A percentile compares a stretch with the other conserved stretches of the same genome.
Conservation (phyloP, 805 yeast genomes). For the Osmozyma mogii region DNA sequence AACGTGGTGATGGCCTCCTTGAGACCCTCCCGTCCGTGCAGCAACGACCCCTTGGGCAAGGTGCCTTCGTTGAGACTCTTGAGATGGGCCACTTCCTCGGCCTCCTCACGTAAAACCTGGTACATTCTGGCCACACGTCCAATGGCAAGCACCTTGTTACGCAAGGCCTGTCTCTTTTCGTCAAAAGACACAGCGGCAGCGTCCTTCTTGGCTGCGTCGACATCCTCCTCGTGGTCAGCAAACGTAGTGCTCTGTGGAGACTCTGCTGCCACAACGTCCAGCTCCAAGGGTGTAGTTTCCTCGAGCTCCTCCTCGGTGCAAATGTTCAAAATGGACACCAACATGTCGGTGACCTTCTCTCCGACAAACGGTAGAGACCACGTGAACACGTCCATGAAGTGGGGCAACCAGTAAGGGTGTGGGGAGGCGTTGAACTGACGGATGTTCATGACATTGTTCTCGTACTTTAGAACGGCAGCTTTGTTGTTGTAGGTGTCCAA, state of each 20-base stretch:
- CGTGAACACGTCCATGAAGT: conserved; percentile 93
- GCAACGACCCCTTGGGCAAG: conserved; percentile 78
- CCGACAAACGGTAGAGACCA: conserved; percentile 98
- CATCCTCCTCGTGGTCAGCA: conserved; percentile 3
- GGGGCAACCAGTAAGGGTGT: conserved; percentile 96
- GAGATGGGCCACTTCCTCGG: conserved; percentile 76
- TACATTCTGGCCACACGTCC: conserved; percentile 95
- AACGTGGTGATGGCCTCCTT: conserved; percentile 61
- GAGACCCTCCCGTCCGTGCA: conserved; percentile 78
- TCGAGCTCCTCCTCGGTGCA: conserved; percentile 94
- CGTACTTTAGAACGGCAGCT: conserved; percentile 91
- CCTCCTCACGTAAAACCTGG: conserved; percentile 77
- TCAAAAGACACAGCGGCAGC: conserved; percentile 21
- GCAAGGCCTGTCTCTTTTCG: conserved; percentile 44
- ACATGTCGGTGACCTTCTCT: conserved; percentile 89
- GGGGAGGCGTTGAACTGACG: conserved; percentile 89
- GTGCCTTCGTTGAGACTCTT: conserved; percentile 67
- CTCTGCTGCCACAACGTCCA: conserved; percentile 13
- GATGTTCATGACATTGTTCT: conserved; percentile 86
- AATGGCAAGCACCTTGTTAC: conserved; percentile 88
- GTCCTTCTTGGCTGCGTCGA: conserved; percentile 4
- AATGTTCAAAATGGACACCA: conserved; percentile 80
- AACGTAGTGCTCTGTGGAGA: conserved; percentile 12
- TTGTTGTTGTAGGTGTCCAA: conserved; percentile 87
- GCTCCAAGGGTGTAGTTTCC: conserved; percentile 54